A percentile compares a stretch with the other conserved stretches of the same genome.
Evolutionary conservation across 768 basidiomycete species (phyloP).

Genomic region (Rhodocollybia butyracea): DNA sequence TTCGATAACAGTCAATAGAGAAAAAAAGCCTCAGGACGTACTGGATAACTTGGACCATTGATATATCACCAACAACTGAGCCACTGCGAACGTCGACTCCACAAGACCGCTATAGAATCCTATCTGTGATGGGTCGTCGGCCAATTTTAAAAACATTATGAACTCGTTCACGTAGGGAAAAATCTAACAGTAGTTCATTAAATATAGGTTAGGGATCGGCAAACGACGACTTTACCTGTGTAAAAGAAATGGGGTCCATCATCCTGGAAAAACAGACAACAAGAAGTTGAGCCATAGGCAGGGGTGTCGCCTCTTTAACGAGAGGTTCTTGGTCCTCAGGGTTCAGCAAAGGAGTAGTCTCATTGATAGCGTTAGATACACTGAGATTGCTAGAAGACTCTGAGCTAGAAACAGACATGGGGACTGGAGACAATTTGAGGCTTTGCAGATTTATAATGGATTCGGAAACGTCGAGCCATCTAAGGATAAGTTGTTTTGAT

Average conservation of each 20-base stretch:
- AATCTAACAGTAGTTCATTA: too few relatives aligned
- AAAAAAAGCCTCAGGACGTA: conserved; percentile 8
- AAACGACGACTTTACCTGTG: too few relatives aligned
- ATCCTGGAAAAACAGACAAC: conserved; percentile 54
- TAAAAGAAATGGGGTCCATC: conserved; percentile 59
- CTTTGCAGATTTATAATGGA: too few relatives aligned
- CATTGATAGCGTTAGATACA: conserved; percentile 14
- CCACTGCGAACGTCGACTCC: conserved; percentile 61
- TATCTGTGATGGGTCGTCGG: conserved; percentile 54
- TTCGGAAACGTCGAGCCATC: too few relatives aligned
- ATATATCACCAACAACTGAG: conserved; percentile 59
- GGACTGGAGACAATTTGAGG: neutral
- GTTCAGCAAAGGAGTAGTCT: conserved; percentile 25
- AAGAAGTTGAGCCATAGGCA: conserved; percentile 51
- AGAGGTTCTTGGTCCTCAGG: conserved; percentile 28
- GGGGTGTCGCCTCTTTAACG: conserved; percentile 34
- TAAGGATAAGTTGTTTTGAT: too few relatives aligned
- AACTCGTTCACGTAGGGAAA: conserved; percentile 73
- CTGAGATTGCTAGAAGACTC: conserved; percentile 8
- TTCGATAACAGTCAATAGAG: neutral
- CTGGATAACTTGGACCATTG: conserved; percentile 64
- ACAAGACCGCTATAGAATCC: conserved; percentile 71
- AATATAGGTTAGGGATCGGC: too few relatives aligned
- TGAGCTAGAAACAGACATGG: neutral
- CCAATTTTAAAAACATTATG: conserved; percentile 52